These are phyloP conservation scores for Saussurea involucrata DNA, from an alignment of 129 eudicot genomes.

Conservation along the genomic window DNA sequence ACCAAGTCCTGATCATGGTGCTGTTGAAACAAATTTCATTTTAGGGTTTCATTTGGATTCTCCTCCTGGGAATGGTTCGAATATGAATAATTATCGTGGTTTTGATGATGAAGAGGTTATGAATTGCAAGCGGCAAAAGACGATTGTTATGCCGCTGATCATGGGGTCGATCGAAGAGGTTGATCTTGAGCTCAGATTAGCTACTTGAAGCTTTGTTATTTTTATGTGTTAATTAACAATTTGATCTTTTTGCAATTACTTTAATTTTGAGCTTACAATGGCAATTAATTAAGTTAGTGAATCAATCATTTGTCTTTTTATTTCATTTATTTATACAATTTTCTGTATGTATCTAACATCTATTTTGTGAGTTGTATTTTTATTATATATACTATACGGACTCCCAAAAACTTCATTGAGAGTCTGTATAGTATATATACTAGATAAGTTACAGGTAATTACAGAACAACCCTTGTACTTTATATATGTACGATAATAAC, in stretches of 20 bases:
- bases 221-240: background rate
- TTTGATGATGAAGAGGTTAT: background rate
- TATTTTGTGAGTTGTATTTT: background rate
- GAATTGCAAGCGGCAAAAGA: conserved; percentile 34
- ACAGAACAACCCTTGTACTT: too few relatives aligned
- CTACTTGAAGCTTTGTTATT: background rate
- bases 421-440: too few relatives aligned
- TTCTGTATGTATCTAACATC: background rate
- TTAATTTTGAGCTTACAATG: background rate
- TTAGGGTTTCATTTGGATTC: conserved; percentile 1
- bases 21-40: conserved; percentile 21
- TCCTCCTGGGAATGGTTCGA: background rate
- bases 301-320: background rate
- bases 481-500: too few relatives aligned
- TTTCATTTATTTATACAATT: background rate
- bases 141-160: conserved; percentile 2
- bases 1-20: background rate
- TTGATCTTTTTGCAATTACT: background rate
- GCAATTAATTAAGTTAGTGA: background rate
- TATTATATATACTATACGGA: background rate
- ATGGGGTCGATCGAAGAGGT: conserved; percentile 22
- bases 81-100: background rate
- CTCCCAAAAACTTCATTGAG: too few relatives aligned
- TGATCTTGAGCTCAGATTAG: conserved; percentile 49
- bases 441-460: too few relatives aligned